These are phyloP conservation scores for Sungouiella thailandica DNA, from an alignment of 805 yeast species.

Conservation along the genomic window DNA sequence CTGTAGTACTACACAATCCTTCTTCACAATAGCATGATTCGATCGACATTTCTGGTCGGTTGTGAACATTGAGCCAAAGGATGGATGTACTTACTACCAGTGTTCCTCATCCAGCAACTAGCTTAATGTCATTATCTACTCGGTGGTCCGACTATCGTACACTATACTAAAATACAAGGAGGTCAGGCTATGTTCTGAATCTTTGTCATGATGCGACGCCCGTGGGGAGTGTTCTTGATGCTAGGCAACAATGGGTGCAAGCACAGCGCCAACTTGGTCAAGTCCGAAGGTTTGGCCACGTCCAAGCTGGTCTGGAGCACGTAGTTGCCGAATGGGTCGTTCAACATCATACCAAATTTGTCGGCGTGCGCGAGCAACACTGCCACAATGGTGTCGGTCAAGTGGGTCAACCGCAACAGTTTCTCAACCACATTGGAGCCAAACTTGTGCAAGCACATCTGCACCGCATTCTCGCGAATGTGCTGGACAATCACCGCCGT, in stretches of 20 bases:
- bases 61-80: no score
- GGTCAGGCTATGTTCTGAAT: slow-evolving; percentile 21
- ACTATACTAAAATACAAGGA: slow-evolving; percentile 6
- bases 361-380: slow-evolving; percentile 35
- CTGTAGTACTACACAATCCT: no score
- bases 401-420: slow-evolving; percentile 42
- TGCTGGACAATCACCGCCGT: slow-evolving; percentile 31
- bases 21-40: no score
- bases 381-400: slow-evolving; percentile 41
- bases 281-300: slow-evolving; percentile 48
- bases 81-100: no score
- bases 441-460: slow-evolving; percentile 54
- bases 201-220: slow-evolving; percentile 84
- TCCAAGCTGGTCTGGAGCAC: slow-evolving; percentile 57
- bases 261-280: slow-evolving; percentile 49
- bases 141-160: slow-evolving; percentile 1
- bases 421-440: slow-evolving; percentile 60
- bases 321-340: slow-evolving; percentile 57
- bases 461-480: slow-evolving; percentile 32
- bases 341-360: slow-evolving; percentile 40
- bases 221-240: slow-evolving; percentile 89
- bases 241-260: slow-evolving; percentile 74
- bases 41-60: no score
- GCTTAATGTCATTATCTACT: no score
- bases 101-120: no score